These are phyloP conservation scores for Gnetum montanum DNA, from an alignment of 75 land plant species.

Conservation along the genomic window DNA sequence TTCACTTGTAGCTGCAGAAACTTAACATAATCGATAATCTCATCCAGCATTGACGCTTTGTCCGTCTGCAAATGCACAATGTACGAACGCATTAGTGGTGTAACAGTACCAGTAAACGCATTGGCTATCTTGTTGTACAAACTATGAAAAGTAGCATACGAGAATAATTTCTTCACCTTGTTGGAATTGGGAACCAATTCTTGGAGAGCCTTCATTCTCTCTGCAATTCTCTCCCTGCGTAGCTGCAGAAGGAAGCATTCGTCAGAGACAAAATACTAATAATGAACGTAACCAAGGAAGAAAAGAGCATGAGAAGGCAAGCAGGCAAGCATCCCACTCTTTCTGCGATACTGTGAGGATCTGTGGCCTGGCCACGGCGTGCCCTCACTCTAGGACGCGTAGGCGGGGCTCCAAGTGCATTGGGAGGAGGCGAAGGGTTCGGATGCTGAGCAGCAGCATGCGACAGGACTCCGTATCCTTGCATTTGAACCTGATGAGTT, in stretches of 20 bases:
- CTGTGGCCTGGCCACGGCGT: constrained; percentile 45
- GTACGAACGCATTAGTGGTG: no score
- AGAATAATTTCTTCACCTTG: no score
- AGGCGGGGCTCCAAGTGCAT: constrained; percentile 8
- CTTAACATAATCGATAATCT: constrained; percentile 28
- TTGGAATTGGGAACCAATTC: constrained; percentile 80
- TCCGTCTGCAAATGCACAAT: constrained; percentile 17
- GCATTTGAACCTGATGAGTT: constrained; percentile 6
- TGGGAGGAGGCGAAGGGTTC: neutral
- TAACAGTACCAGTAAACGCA: no score
- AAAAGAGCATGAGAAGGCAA: no score
- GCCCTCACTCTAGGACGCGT: constrained; percentile 39
- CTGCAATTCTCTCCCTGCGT: constrained; percentile 81
- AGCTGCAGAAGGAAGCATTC: constrained; percentile 35
- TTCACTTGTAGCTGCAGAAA: constrained; percentile 32
- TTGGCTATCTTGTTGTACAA: no score
- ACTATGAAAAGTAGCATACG: no score
- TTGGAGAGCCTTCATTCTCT: constrained; percentile 80
- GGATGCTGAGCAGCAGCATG: constrained; percentile 2
- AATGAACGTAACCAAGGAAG: no score
- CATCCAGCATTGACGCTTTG: constrained; percentile 33
- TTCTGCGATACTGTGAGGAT: constrained; percentile 46
- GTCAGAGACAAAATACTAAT: no score
- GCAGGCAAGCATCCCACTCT: no score
- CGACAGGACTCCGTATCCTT: constrained; percentile 5